phyloP scores from a whole-genome alignment of 306 rosid species.

The Sicyos edulis region DNA sequence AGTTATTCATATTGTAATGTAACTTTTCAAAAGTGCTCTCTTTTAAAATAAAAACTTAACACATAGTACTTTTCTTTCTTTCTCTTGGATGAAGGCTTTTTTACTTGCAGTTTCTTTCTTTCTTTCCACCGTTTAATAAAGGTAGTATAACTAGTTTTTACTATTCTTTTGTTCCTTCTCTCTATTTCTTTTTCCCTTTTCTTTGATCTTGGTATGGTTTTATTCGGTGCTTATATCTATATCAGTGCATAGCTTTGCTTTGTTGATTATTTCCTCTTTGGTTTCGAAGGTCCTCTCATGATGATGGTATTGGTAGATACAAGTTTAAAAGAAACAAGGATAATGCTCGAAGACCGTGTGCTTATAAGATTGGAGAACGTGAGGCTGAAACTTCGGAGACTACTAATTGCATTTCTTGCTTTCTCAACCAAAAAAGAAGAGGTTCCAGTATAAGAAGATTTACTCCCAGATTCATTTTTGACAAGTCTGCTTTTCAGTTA shows the following conservation, averaged over 20 bases:
- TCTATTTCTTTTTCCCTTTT: not conserved
- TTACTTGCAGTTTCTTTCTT: not conserved
- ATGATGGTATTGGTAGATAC: slow-evolving; percentile 35
- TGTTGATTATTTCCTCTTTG: slow-evolving; percentile 1
- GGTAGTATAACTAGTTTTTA: not conserved
- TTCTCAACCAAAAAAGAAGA: slow-evolving; percentile 35
- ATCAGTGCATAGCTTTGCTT: slow-evolving; percentile 9
- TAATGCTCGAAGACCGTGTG: slow-evolving; percentile 35
- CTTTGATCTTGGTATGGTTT: not conserved
- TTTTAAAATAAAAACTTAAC: not conserved
- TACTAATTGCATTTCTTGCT: slow-evolving; percentile 44
- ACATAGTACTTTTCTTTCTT: not conserved
- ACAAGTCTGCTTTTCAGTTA: slow-evolving; percentile 45
- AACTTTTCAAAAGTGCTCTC: not conserved
- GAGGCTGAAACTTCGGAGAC: slow-evolving; percentile 26
- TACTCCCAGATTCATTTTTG: slow-evolving; percentile 40
- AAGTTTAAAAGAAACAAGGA: slow-evolving; percentile 34
- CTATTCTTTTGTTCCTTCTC: slow-evolving; percentile 12
- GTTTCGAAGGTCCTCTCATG: slow-evolving; percentile 31
- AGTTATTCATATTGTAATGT: not conserved
- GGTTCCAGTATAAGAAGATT: slow-evolving; percentile 28
- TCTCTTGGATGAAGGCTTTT: not conserved
- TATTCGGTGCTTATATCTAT: not conserved
- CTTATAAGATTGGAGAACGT: slow-evolving; percentile 36
- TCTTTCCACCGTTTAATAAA: not conserved